Conservation (phyloP, 441 rosid genomes). For the Lepidium campestre region DNA sequence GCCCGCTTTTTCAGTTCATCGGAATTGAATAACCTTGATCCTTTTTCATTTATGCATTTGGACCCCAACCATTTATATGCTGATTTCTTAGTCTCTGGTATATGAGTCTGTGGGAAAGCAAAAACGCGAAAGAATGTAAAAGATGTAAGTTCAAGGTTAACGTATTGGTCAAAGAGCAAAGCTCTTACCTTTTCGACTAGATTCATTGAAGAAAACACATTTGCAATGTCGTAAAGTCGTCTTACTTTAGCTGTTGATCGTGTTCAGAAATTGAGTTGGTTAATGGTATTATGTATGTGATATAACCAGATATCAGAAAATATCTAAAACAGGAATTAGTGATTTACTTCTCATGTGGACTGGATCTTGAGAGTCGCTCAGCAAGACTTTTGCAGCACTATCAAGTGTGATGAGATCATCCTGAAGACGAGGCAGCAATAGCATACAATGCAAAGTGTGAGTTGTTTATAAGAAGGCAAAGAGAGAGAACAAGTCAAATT, state of each 20-base stretch:
- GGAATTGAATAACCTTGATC: constrained; percentile 15
- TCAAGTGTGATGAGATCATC: constrained; percentile 70
- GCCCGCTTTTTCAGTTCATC: constrained; percentile 50
- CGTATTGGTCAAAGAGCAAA: background rate
- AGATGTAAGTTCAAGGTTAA: background rate
- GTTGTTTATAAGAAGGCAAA: background rate
- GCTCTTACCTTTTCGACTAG: constrained; percentile 78
- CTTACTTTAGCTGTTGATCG: constrained; percentile 76
- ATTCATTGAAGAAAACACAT: constrained; percentile 77
- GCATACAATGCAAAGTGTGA: background rate
- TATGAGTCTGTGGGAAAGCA: constrained; percentile 53
- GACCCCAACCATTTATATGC: constrained; percentile 85
- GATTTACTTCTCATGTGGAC: constrained; percentile 70
- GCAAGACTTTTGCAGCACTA: constrained; percentile 57
- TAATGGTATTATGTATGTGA: background rate
- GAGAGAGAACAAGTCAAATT: background rate
- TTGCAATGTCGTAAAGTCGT: constrained; percentile 88
- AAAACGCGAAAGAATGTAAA: too few relatives aligned
- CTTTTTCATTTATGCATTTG: constrained; percentile 28
- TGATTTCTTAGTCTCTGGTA: constrained; percentile 61
- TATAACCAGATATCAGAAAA: constrained; percentile 6
- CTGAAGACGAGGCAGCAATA: constrained; percentile 32
- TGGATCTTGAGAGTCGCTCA: constrained; percentile 52
- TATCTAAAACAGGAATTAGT: background rate
- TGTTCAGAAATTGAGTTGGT: constrained; percentile 5